Percentiles rank a stretch among this genome's conserved stretches.
Evolutionary conservation across 108 stramenopile genomes (phyloP).

Genomic region (Skeletonema tropicum): DNA sequence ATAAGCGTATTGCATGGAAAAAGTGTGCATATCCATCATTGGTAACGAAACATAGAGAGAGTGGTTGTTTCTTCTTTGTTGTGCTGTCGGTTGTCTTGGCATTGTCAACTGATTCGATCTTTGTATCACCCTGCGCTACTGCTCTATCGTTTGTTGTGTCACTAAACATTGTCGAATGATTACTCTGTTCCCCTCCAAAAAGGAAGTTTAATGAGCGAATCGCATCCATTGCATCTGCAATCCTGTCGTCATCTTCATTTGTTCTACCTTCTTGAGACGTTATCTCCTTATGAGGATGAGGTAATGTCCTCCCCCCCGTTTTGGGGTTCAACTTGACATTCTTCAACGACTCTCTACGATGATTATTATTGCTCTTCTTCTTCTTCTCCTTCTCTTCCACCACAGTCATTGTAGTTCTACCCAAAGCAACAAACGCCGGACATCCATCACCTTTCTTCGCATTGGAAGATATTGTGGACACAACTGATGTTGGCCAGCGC

Average conservation of each 20-base stretch:
- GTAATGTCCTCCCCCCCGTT: background rate
- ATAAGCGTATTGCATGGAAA: slow-evolving; percentile 36
- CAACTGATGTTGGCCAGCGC: slow-evolving; percentile 43
- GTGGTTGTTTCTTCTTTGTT: slow-evolving; percentile 28
- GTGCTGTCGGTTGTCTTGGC: background rate
- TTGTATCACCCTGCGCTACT: background rate
- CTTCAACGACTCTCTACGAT: background rate
- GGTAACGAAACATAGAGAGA: slow-evolving; percentile 38
- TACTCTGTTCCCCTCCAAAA: slow-evolving; percentile 18
- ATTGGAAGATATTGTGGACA: background rate
- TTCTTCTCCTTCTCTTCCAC: slow-evolving; percentile 10
- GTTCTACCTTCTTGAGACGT: background rate
- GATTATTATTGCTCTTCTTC: no score
- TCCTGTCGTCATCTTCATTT: slow-evolving; percentile 8
- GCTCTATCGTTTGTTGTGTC: no score
- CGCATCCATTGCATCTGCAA: slow-evolving; percentile 44
- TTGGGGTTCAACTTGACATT: background rate
- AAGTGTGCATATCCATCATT: slow-evolving; percentile 44
- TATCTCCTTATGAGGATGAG: background rate
- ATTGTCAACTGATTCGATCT: background rate
- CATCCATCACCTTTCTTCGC: slow-evolving; percentile 4
- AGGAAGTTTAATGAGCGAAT: slow-evolving; percentile 38
- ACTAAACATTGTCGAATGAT: background rate
- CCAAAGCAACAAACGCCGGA: slow-evolving; percentile 43
- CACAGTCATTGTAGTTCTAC: slow-evolving; percentile 17